These are phyloP conservation scores for Telfairia occidentalis DNA, from an alignment of 331 rosid genomes.

Conservation along the genomic window DNA sequence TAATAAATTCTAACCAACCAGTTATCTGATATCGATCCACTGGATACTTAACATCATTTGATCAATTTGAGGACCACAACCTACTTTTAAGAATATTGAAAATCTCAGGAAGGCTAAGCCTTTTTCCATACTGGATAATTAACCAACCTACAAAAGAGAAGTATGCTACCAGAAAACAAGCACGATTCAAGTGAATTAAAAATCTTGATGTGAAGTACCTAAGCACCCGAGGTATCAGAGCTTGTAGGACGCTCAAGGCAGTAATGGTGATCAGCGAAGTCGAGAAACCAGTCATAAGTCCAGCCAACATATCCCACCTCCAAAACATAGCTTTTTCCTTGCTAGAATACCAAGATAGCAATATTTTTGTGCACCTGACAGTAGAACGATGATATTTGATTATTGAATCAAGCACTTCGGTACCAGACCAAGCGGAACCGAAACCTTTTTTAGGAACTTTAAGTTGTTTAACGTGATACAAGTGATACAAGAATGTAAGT, in stretches of 20 bases:
- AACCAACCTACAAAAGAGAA: slow-evolving; percentile 53
- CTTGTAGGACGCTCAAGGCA: slow-evolving; percentile 36
- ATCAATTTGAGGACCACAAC: slow-evolving; percentile 2
- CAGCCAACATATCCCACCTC: slow-evolving; percentile 65
- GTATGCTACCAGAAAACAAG: slow-evolving; percentile 53
- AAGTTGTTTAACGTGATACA: neutral
- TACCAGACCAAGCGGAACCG: neutral
- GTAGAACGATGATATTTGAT: neutral
- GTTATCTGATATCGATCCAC: neutral
- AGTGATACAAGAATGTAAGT: neutral
- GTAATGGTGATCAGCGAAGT: slow-evolving; percentile 57
- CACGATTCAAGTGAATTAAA: slow-evolving; percentile 29
- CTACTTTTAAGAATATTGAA: slow-evolving; percentile 26
- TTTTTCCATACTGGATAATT: slow-evolving; percentile 50
- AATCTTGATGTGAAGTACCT: slow-evolving; percentile 18
- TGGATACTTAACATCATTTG: neutral
- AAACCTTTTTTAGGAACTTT: neutral
- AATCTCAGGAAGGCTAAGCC: slow-evolving; percentile 44
- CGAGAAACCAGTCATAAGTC: slow-evolving; percentile 50
- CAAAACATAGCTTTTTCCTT: slow-evolving; percentile 27
- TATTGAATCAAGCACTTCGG: neutral
- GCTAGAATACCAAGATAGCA: slow-evolving; percentile 38
- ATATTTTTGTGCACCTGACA: slow-evolving; percentile 51
- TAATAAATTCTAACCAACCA: neutral
- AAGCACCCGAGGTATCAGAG: slow-evolving; percentile 27